These are phyloP conservation scores for Pestalotiopsis fici DNA, from an alignment of 2,329 filamentous ascomycete species.

Conservation along the genomic window DNA sequence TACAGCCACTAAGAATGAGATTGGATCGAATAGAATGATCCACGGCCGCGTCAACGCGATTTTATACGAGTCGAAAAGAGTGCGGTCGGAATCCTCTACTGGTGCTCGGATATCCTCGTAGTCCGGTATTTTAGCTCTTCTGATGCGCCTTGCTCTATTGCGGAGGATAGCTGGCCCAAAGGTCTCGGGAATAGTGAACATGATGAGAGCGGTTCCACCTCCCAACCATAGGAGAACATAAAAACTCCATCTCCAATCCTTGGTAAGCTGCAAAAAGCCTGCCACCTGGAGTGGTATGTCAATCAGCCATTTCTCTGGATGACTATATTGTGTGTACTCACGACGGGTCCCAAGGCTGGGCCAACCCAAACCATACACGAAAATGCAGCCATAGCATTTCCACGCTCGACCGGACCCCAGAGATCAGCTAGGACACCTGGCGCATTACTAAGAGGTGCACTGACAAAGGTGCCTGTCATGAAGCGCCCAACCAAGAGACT, in stretches of 20 bases:
- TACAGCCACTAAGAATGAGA: constrained; percentile 51
- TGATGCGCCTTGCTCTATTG: constrained; percentile 54
- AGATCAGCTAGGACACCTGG: constrained; percentile 56
- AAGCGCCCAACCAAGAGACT: constrained; percentile 55
- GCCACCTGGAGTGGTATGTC: constrained; percentile 29
- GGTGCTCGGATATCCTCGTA: constrained; percentile 53
- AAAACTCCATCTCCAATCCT: constrained; percentile 56
- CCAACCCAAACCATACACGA: constrained; percentile 54
- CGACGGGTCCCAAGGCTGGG: constrained; percentile 19
- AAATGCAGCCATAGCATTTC: constrained; percentile 56
- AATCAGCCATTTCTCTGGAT: background rate
- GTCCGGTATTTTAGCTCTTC: constrained; percentile 46
- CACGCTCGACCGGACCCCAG: constrained; percentile 52
- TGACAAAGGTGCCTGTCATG: constrained; percentile 54
- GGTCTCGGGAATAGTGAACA: constrained; percentile 63
- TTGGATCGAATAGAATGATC: constrained; percentile 54
- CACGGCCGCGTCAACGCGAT: constrained; percentile 54
- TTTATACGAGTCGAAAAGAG: constrained; percentile 46
- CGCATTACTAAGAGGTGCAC: constrained; percentile 29
- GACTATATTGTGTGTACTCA: background rate
- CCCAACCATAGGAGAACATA: constrained; percentile 48
- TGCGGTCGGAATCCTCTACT: constrained; percentile 45
- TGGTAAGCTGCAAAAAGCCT: constrained; percentile 58
- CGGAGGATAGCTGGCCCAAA: constrained; percentile 50
- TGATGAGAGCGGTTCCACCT: constrained; percentile 37